Evolutionary conservation across 495 filamentous ascomycete species (phyloP).

Genomic region (Friedmanniomyces simplex): DNA sequence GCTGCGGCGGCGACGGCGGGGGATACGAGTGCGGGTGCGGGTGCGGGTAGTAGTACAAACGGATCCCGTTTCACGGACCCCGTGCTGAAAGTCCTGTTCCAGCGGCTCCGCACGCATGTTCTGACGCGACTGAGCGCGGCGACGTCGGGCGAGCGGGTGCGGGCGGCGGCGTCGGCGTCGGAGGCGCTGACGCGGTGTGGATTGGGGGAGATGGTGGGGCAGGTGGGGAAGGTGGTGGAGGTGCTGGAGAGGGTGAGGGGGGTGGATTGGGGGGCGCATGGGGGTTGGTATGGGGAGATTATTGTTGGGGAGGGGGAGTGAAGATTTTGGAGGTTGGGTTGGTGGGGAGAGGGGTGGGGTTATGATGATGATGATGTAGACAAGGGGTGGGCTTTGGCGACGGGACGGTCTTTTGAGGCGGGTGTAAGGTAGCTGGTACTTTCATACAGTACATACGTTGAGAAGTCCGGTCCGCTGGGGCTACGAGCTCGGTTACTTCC

Average conservation of each 20-base stretch:
- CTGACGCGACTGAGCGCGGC: conserved; percentile 63
- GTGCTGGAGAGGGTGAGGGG: conserved; percentile 61
- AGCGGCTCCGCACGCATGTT: conserved; percentile 62
- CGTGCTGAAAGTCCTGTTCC: conserved; percentile 69
- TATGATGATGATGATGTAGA: not conserved
- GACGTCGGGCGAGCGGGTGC: conserved; percentile 69
- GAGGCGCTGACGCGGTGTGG: conserved; percentile 73
- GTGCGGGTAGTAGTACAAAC: conserved; percentile 10
- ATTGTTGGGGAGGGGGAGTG: conserved; percentile 29
- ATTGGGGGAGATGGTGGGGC: conserved; percentile 78
- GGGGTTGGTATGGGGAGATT: conserved; percentile 67
- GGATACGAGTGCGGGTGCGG: too few relatives aligned
- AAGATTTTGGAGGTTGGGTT: not conserved
- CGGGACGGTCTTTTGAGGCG: not conserved
- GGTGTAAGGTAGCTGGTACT: too few relatives aligned
- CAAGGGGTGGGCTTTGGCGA: not conserved
- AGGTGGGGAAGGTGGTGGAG: conserved; percentile 73
- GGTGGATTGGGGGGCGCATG: conserved; percentile 73
- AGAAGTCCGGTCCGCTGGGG: too few relatives aligned
- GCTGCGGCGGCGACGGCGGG: conserved; percentile 9
- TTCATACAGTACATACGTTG: too few relatives aligned
- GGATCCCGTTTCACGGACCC: conserved; percentile 53
- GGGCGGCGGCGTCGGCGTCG: conserved; percentile 67
- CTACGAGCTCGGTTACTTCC: too few relatives aligned
- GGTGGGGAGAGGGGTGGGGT: not conserved